Percentiles rank a stretch among this genome's conserved stretches.
Conservation (phyloP, 148 eudicot species). For the Dianthus caryophyllus region DNA sequence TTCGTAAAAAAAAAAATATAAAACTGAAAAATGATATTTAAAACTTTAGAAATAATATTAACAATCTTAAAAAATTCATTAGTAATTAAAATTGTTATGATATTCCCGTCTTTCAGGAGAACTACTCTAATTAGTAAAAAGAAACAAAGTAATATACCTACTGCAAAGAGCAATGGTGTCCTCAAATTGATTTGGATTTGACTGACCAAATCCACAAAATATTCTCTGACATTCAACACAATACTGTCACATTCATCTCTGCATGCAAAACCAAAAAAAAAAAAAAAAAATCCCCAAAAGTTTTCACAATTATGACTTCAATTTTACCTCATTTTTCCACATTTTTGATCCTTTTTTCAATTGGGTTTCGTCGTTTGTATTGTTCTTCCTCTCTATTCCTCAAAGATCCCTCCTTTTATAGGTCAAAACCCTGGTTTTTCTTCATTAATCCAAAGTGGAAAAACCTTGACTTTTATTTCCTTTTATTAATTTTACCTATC, state of each 20-base stretch:
- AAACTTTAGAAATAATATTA: too few species aligned
- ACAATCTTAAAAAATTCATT: too few species aligned
- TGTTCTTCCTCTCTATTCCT: constrained; percentile 50
- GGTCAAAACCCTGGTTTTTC: constrained; percentile 71
- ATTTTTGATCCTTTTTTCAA: constrained; percentile 50
- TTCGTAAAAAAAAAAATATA: too few species aligned
- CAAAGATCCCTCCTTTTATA: constrained; percentile 56
- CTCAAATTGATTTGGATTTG: too few species aligned
- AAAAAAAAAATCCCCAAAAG: background rate
- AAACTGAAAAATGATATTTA: too few species aligned
- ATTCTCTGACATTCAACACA: background rate
- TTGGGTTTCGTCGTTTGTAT: constrained; percentile 54
- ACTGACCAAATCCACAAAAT: background rate
- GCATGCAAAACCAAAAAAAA: background rate
- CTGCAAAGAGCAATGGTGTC: too few species aligned
- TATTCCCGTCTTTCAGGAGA: too few species aligned
- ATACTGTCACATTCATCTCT: background rate
- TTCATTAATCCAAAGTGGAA: constrained; percentile 57
- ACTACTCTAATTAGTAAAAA: too few species aligned
- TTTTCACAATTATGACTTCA: constrained; percentile 40
- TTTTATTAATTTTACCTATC: constrained; percentile 55
- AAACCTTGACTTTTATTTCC: constrained; percentile 59
- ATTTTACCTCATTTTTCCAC: constrained; percentile 54
- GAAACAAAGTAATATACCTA: too few species aligned
- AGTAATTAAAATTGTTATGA: too few species aligned